Percentiles rank a stretch among this genome's conserved stretches.
phyloP scores from a whole-genome alignment of 257 asterid genomes.

The Mentha longifolia region DNA sequence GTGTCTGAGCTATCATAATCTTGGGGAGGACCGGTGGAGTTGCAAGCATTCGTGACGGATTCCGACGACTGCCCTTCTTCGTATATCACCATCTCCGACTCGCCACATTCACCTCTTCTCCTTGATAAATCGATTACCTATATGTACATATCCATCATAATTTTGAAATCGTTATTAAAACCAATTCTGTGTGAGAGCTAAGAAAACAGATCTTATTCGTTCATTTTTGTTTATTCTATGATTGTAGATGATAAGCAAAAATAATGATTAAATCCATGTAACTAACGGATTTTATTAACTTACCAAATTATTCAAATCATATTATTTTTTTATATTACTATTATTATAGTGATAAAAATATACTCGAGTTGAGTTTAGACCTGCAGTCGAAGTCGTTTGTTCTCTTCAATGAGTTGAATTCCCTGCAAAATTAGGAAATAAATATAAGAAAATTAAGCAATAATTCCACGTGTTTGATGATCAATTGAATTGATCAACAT shows the following conservation, averaged over 20 bases:
- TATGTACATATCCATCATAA: not conserved
- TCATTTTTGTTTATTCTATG: no score
- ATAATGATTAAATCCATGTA: no score
- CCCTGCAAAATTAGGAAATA: constrained; percentile 47
- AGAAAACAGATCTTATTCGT: no score
- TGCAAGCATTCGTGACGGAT: constrained; percentile 51
- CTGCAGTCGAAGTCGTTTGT: constrained; percentile 59
- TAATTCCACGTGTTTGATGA: no score
- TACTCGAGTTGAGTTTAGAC: constrained; percentile 33
- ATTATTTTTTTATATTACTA: no score
- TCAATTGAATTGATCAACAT: no score
- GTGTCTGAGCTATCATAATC: constrained; percentile 79
- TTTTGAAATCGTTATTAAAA: no score
- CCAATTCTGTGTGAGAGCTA: no score
- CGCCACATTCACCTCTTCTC: constrained; percentile 24
- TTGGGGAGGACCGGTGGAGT: constrained; percentile 61
- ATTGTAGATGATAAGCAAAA: no score
- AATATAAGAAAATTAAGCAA: not conserved
- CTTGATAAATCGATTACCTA: constrained; percentile 58
- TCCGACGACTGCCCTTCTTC: constrained; percentile 91
- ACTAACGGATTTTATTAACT: no score
- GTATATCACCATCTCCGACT: constrained; percentile 43
- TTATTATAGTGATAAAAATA: no score
- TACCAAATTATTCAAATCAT: no score
- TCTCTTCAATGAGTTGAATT: constrained; percentile 71